These are phyloP conservation scores for Kwoniella sp. DNA, from an alignment of 768 basidiomycete genomes.

Conservation along the genomic window DNA sequence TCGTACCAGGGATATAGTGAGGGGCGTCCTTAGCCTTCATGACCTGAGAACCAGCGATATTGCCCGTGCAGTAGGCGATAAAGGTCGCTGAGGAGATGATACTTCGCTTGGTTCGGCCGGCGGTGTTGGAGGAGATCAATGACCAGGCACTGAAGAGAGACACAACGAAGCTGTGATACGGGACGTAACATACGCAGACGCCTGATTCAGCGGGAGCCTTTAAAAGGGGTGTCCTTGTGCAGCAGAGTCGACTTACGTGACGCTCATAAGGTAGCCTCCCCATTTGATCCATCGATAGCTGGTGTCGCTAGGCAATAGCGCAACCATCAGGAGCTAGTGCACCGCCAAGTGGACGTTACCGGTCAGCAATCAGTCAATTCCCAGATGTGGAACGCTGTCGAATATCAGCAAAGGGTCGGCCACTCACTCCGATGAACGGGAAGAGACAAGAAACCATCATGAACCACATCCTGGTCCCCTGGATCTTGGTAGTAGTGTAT, in stretches of 20 bases:
- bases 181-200: too few species aligned
- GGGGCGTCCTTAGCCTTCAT: conserved; percentile 39
- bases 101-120: conserved; percentile 43
- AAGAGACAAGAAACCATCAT: conserved; percentile 11
- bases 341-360: neutral
- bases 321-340: conserved; percentile 9
- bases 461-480: conserved; percentile 13
- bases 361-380: conserved; percentile 9
- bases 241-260: conserved; percentile 21
- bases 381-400: too few species aligned
- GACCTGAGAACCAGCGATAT: conserved; percentile 33
- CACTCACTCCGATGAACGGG: conserved; percentile 11
- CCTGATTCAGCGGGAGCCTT: too few species aligned
- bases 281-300: conserved; percentile 21
- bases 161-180: conserved; percentile 24
- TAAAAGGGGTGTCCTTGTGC: too few species aligned
- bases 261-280: conserved; percentile 26
- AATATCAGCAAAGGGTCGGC: neutral
- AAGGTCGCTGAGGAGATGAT: conserved; percentile 23
- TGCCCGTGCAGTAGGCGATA: conserved; percentile 38
- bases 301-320: conserved; percentile 19
- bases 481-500: conserved; percentile 5
- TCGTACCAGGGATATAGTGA: conserved; percentile 33
- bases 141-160: conserved; percentile 33
- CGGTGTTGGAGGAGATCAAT: conserved; percentile 34